Percentiles rank a stretch among this genome's conserved stretches.
These are phyloP conservation scores for Omphalea diandra DNA, from an alignment of 441 rosid species.

Conservation along the genomic window DNA sequence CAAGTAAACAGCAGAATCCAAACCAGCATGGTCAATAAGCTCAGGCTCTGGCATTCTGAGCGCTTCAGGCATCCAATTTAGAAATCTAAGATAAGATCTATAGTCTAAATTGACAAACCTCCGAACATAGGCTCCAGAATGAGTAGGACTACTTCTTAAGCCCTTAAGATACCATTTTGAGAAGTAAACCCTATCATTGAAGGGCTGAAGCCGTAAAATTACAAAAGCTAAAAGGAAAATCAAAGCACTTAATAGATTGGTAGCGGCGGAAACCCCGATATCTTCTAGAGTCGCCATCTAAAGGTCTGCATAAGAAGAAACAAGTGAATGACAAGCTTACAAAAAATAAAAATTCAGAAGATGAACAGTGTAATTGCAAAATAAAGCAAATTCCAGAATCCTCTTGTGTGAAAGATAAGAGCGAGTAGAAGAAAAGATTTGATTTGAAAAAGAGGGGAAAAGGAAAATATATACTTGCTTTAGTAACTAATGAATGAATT, in stretches of 20 bases:
- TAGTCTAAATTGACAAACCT: slow-evolving; percentile 76
- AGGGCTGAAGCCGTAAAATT: slow-evolving; percentile 78
- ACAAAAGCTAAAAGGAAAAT: slow-evolving; percentile 81
- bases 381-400: too few species aligned
- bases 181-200: slow-evolving; percentile 94
- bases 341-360: too few species aligned
- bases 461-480: too few species aligned
- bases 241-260: slow-evolving; percentile 72
- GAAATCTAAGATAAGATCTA: slow-evolving; percentile 66
- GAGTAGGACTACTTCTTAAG: slow-evolving; percentile 69
- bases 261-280: slow-evolving; percentile 74
- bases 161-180: slow-evolving; percentile 95
- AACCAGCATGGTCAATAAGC: slow-evolving; percentile 95
- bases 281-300: slow-evolving; percentile 79
- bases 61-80: slow-evolving; percentile 95
- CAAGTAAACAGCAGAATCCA: slow-evolving; percentile 92
- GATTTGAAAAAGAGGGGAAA: too few species aligned
- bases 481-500: too few species aligned
- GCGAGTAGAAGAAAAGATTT: too few species aligned
- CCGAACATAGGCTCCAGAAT: slow-evolving; percentile 48
- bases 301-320: slow-evolving; percentile 5
- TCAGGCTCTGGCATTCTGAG: slow-evolving; percentile 97
- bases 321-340: neutral
- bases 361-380: too few species aligned
- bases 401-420: too few species aligned